Evolutionary conservation across 1,284 basidiomycete species (phyloP).

Genomic region (Anthracocystis setariae): DNA sequence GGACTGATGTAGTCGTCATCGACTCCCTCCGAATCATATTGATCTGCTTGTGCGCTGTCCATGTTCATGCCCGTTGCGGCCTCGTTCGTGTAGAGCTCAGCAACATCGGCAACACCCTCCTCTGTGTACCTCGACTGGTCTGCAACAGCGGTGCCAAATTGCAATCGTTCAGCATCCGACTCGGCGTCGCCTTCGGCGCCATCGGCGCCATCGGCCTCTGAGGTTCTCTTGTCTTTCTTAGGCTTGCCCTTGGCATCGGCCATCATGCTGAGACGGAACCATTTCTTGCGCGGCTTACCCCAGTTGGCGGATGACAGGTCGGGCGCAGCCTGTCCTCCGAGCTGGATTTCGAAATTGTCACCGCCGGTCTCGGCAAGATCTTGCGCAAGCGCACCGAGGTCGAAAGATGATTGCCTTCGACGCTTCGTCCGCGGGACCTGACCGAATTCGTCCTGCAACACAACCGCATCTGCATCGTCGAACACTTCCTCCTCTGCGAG

Average conservation of each 20-base stretch:
- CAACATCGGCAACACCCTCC: conserved; percentile 10
- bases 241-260: conserved; percentile 36
- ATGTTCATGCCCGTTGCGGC: conserved; percentile 18
- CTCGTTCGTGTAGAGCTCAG: conserved; percentile 28
- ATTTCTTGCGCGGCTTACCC: conserved; percentile 55
- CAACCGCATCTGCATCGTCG: conserved; percentile 6
- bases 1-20: conserved; percentile 58
- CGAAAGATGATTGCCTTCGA: conserved; percentile 15
- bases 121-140: conserved; percentile 5
- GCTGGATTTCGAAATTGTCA: conserved; percentile 40
- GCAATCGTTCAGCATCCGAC: conserved; percentile 29
- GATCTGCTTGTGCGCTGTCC: conserved; percentile 2
- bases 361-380: conserved; percentile 36
- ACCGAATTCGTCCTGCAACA: conserved; percentile 24
- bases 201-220: conserved; percentile 14
- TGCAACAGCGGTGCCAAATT: background rate
- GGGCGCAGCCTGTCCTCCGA: conserved; percentile 30
- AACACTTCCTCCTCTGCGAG: conserved; percentile 29
- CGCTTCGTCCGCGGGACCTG: conserved; percentile 6
- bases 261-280: conserved; percentile 52
- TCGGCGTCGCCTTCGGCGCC: conserved; percentile 35
- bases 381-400: conserved; percentile 24
- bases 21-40: conserved; percentile 28
- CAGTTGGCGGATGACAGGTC: conserved; percentile 50
- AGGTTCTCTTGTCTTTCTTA: conserved; percentile 19